These are phyloP conservation scores for Sporothrix euskadiensis DNA, from an alignment of 2,329 filamentous ascomycete genomes.

Conservation along the genomic window DNA sequence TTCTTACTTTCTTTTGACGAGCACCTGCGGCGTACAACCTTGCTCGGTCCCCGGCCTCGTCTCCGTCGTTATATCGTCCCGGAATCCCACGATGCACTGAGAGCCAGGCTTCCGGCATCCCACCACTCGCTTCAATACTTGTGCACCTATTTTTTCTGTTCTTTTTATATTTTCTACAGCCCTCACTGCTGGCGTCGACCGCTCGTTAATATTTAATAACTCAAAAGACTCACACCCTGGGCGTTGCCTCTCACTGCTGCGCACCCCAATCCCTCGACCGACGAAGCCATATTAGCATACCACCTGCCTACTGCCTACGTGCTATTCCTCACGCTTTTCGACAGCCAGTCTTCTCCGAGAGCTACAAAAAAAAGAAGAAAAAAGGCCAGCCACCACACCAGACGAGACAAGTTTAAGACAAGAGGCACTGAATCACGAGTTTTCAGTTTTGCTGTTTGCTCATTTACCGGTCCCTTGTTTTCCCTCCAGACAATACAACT, in stretches of 20 bases:
- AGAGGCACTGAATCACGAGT: neutral
- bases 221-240: neutral
- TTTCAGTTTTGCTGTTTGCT: neutral
- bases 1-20: neutral
- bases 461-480: neutral
- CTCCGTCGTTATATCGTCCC: conserved; percentile 7
- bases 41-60: neutral
- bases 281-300: neutral
- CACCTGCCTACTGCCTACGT: neutral
- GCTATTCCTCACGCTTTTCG: conserved; percentile 1
- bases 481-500: neutral
- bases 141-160: neutral
- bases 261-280: neutral
- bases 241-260: neutral
- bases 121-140: neutral
- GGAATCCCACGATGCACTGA: conserved; percentile 20
- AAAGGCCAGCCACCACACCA: neutral
- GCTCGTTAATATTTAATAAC: conserved; percentile 19
- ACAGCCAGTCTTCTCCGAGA: neutral
- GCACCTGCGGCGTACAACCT: neutral
- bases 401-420: conserved; percentile 1
- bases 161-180: neutral
- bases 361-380: neutral
- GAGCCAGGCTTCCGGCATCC: conserved; percentile 5
- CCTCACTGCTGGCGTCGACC: neutral